Percentiles rank a stretch among this genome's conserved stretches.
Conservation (phyloP, 2,329 filamentous ascomycete genomes). For the Metarhizium anisopliae region DNA sequence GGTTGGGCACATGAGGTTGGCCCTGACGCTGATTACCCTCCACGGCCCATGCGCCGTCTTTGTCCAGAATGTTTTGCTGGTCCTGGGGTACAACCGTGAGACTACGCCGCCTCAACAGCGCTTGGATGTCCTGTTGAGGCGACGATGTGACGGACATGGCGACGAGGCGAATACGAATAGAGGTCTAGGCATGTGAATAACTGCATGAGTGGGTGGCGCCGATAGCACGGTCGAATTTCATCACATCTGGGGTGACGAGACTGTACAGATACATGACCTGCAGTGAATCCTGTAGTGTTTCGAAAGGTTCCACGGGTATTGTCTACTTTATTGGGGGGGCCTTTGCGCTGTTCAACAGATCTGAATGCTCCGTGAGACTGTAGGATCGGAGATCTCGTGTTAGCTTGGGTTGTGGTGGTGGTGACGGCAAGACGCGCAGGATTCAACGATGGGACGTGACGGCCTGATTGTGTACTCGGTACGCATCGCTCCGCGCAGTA, state of each 20-base stretch:
- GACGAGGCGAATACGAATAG: background rate
- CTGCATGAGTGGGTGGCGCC: background rate
- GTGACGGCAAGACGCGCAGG: background rate
- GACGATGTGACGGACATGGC: conserved; percentile 18
- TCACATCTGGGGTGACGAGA: background rate
- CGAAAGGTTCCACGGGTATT: background rate
- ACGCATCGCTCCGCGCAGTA: no score
- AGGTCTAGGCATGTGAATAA: background rate
- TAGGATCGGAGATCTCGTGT: background rate
- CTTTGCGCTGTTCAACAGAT: no score
- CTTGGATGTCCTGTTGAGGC: conserved; percentile 13
- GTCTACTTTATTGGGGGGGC: background rate
- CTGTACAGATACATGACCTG: background rate
- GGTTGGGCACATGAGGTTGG: conserved; percentile 23
- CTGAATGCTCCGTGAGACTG: no score
- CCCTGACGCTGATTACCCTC: conserved; percentile 15
- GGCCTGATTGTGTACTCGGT: background rate
- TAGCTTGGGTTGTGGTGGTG: background rate
- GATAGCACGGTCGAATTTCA: background rate
- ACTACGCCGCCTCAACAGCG: conserved; percentile 17
- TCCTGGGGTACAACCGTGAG: conserved; percentile 26
- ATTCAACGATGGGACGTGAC: background rate
- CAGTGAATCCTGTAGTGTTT: background rate
- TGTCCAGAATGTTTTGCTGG: conserved; percentile 28
- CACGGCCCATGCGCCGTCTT: conserved; percentile 27